Percentiles rank a stretch among this genome's conserved stretches.
These are phyloP conservation scores for Aspergillus homomorphus DNA, from an alignment of 495 filamentous ascomycete genomes.

Conservation along the genomic window DNA sequence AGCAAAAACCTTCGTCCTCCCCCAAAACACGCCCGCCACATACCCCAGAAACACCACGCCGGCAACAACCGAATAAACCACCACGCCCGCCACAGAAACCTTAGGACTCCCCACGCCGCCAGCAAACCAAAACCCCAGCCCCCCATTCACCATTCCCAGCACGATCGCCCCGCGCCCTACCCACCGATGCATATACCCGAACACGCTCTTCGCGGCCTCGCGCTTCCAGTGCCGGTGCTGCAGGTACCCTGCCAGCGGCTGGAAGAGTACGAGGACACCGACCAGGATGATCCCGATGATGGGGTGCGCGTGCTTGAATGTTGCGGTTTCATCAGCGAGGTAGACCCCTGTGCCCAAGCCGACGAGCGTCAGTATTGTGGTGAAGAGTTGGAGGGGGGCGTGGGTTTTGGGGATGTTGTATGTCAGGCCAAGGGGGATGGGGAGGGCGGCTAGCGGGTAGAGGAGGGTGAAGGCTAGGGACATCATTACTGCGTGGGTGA, in stretches of 20 bases:
- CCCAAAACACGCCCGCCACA: not conserved
- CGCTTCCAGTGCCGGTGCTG: conserved; percentile 58
- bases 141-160: conserved; percentile 66
- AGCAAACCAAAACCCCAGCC: conserved; percentile 59
- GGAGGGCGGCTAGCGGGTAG: conserved; percentile 22
- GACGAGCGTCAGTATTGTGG: conserved; percentile 52
- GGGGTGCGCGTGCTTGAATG: conserved; percentile 27
- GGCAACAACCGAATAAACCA: conserved; percentile 21
- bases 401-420: conserved; percentile 41
- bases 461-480: conserved; percentile 39
- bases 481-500: conserved; percentile 39
- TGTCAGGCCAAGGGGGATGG: not conserved
- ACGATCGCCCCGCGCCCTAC: conserved; percentile 74
- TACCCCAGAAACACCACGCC: not conserved
- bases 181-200: conserved; percentile 74
- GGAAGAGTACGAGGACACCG: conserved; percentile 49
- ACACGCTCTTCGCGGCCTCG: conserved; percentile 40
- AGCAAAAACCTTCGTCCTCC: not conserved
- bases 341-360: conserved; percentile 61
- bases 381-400: conserved; percentile 53
- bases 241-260: conserved; percentile 58
- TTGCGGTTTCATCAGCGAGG: conserved; percentile 26
- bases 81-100: conserved; percentile 53
- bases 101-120: conserved; percentile 54
- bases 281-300: conserved; percentile 60